Percentiles rank a stretch among this genome's conserved stretches.
These are phyloP conservation scores for Verticillium longisporum DNA, from an alignment of 2,329 filamentous ascomycete species.

Conservation along the genomic window DNA sequence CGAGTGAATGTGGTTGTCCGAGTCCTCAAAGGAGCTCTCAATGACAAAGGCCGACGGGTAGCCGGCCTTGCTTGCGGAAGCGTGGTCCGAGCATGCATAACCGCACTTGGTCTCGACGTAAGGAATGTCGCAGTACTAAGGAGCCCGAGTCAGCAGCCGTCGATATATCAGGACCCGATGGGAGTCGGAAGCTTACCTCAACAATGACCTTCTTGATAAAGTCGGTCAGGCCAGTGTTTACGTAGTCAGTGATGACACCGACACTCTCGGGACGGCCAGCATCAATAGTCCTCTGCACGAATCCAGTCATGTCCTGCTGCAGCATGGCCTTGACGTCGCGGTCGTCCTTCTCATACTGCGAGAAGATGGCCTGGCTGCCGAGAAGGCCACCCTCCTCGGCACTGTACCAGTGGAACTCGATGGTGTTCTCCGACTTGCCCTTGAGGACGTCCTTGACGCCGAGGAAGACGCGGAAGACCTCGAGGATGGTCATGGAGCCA, in stretches of 20 bases:
- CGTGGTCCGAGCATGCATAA: conserved; percentile 75
- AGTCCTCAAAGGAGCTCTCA: conserved; percentile 62
- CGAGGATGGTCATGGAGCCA: conserved; percentile 89
- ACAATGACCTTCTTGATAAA: conserved; percentile 89
- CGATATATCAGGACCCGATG: no score
- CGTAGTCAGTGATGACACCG: conserved; percentile 88
- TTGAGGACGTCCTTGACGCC: conserved; percentile 61
- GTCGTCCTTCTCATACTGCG: conserved; percentile 64
- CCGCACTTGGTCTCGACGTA: conserved; percentile 85
- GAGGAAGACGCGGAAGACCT: conserved; percentile 78
- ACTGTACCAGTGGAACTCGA: conserved; percentile 97
- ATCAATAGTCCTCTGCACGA: conserved; percentile 73
- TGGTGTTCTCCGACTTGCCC: conserved; percentile 72
- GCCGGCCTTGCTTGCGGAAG: conserved; percentile 65
- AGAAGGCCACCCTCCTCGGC: conserved; percentile 84
- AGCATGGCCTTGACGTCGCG: conserved; percentile 91
- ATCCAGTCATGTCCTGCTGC: conserved; percentile 97
- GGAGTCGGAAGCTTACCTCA: conserved; percentile 33
- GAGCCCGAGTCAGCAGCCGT: neutral
- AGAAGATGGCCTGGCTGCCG: conserved; percentile 86
- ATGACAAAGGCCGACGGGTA: conserved; percentile 73
- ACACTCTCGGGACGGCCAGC: conserved; percentile 78
- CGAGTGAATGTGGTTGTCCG: conserved; percentile 63
- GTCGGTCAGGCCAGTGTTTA: conserved; percentile 71
- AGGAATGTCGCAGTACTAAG: conserved; percentile 77